A percentile compares a stretch with the other conserved stretches of the same genome.
These are phyloP conservation scores for Candida succiphila DNA, from an alignment of 805 yeast genomes.

Conservation along the genomic window DNA sequence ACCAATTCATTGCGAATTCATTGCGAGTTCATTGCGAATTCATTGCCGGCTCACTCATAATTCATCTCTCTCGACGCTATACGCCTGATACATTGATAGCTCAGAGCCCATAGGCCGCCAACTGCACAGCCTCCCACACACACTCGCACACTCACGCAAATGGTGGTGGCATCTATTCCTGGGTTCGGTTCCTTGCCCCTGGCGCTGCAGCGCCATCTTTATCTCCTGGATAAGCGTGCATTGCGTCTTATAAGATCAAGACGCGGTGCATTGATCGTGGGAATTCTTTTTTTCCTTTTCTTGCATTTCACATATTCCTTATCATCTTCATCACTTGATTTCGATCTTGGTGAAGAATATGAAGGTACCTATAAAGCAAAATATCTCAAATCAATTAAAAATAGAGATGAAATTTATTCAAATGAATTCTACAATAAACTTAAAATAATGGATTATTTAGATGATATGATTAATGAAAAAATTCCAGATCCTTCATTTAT, in stretches of 20 bases:
- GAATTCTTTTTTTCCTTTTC: conserved; percentile 3
- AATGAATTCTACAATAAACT: conserved; percentile 18
- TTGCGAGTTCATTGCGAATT: too few relatives aligned
- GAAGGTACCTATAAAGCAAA: conserved; percentile 22
- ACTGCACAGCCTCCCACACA: too few relatives aligned
- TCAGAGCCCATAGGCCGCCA: too few relatives aligned
- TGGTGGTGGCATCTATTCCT: too few relatives aligned
- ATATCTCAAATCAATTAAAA: conserved; percentile 12
- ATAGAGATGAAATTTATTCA: conserved; percentile 13
- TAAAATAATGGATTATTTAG: conserved; percentile 16
- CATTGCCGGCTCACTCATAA: too few relatives aligned
- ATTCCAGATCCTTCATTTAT: conserved; percentile 9
- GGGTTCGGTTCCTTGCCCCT: too few relatives aligned
- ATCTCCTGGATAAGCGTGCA: conserved; percentile 7
- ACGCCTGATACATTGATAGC: too few relatives aligned
- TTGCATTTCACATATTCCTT: conserved; percentile 8
- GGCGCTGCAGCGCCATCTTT: too few relatives aligned
- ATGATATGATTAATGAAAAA: conserved; percentile 21
- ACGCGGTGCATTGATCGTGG: conserved; percentile 6
- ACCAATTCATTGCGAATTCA: too few relatives aligned
- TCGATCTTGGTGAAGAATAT: conserved; percentile 15
- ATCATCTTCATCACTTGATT: conserved; percentile 3
- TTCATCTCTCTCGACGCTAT: too few relatives aligned
- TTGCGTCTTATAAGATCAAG: conserved; percentile 9
- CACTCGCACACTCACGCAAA: too few relatives aligned